Evolutionary conservation across 2,329 filamentous ascomycete genomes (phyloP), one percentile per base, ranked within the genome.

Genomic region (Claviceps capensis): DNA sequence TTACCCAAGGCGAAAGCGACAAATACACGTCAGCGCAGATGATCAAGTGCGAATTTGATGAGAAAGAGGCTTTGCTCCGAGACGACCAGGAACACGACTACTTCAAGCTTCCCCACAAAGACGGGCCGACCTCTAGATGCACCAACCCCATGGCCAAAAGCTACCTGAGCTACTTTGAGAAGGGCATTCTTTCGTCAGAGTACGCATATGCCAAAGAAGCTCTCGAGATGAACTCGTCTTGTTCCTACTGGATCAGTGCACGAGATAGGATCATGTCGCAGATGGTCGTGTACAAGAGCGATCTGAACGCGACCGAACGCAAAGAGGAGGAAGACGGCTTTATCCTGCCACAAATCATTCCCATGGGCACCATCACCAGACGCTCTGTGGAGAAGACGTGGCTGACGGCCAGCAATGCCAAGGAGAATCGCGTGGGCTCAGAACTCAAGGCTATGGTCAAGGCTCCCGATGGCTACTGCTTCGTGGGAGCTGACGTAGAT

Each of bases 191-290:
- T 3, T 87, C 88, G 0, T 97, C 91, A 0, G 85, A 95, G 65
- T 97, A 85, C 61, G 66, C 82, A 0, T 91, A 96, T 61, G 93
- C 93, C 0, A 97, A 94, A 63, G 89, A 95, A 65, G 93, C 94
- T 0, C 72, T 98, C 44, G 86, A 97, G 60, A 98, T 98, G 93
- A 98, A 98, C 60, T 89, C 93, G 0, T 95, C 89, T 0, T 98
- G 94, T 65, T 97, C 91, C 0, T 98, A 98, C 68, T 98, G 94
- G 93, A 97, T 98, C 60, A 95, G 88, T 61, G 90, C 93, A 16
- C 79, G 93, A 55, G 88, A 95, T 62, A 77, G 93, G 48, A 98
- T 98, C 67, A 91, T 73, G 76, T 86, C 84, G n/a, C 93, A 98
- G 63, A 87, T 97, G 76, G 90, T 95, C 2, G 86, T 98, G 1